phyloP scores from a whole-genome alignment of 164 flowering plant genomes.

The Umbilicus rupestris region DNA sequence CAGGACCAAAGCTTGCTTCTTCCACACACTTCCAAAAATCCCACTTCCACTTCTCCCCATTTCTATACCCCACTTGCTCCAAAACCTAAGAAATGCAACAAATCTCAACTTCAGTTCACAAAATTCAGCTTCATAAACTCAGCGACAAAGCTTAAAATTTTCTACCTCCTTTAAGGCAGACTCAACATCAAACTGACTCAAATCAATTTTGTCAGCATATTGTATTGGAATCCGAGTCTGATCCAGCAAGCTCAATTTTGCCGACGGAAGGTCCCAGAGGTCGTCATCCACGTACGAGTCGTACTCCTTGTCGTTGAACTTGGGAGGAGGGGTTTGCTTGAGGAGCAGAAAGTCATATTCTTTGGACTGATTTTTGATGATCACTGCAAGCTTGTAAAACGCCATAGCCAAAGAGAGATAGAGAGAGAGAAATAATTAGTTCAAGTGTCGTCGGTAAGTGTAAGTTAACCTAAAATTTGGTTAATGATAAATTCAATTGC shows the following conservation, averaged over 20 bases:
- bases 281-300: constrained; percentile 68
- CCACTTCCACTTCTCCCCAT: constrained; percentile 30
- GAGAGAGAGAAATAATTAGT: not conserved
- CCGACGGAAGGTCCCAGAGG: constrained; percentile 85
- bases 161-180: constrained; percentile 48
- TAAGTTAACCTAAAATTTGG: no score
- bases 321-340: constrained; percentile 55
- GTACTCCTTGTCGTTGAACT: constrained; percentile 59
- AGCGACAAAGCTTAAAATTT: not conserved
- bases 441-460: not conserved
- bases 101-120: constrained; percentile 20
- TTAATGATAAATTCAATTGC: no score
- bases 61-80: constrained; percentile 32
- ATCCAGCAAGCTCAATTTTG: constrained; percentile 24
- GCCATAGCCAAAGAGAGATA: constrained; percentile 21
- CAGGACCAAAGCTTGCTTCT: constrained; percentile 82
- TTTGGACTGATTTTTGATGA: constrained; percentile 35
- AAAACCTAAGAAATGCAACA: constrained; percentile 34
- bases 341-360: constrained; percentile 45
- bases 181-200: constrained; percentile 41
- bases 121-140: constrained; percentile 4
- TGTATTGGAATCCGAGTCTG: constrained; percentile 26
- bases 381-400: constrained; percentile 44
- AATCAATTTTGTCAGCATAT: constrained; percentile 18
- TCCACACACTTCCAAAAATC: constrained; percentile 48